These are phyloP conservation scores for Fraxinus dipetala DNA, from an alignment of 305 asterid genomes.

Conservation along the genomic window DNA sequence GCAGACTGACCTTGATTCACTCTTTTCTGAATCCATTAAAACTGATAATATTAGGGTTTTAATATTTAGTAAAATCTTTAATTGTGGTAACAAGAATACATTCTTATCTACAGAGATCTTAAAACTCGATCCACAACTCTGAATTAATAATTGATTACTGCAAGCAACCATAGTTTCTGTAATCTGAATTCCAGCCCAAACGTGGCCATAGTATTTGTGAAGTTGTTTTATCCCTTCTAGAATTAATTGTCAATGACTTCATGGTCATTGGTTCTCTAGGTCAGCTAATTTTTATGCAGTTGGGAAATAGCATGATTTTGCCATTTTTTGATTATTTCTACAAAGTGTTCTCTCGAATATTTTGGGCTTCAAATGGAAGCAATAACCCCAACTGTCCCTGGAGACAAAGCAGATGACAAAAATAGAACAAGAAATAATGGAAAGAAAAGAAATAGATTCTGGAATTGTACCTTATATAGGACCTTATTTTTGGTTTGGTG, in stretches of 20 bases:
- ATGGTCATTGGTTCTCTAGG: not conserved
- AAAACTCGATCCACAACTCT: not conserved
- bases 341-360: not conserved
- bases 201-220: not conserved
- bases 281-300: not conserved
- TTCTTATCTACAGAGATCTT: not conserved
- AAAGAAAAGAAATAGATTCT: not conserved
- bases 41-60: not conserved
- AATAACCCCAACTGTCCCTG: not conserved
- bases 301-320: not conserved
- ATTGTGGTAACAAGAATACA: not conserved
- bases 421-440: not conserved
- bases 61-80: not conserved
- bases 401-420: not conserved
- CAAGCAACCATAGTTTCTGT: not conserved
- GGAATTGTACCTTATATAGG: not conserved
- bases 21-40: conserved; percentile 7
- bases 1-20: conserved; percentile 4
- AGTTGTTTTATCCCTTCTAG: not conserved
- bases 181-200: not conserved
- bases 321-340: not conserved
- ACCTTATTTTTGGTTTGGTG: not conserved
- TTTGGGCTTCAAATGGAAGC: not conserved
- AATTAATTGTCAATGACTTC: not conserved
- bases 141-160: not conserved